Conservation (phyloP, 208 protist species). For the Tritrichomonas musculus region DNA sequence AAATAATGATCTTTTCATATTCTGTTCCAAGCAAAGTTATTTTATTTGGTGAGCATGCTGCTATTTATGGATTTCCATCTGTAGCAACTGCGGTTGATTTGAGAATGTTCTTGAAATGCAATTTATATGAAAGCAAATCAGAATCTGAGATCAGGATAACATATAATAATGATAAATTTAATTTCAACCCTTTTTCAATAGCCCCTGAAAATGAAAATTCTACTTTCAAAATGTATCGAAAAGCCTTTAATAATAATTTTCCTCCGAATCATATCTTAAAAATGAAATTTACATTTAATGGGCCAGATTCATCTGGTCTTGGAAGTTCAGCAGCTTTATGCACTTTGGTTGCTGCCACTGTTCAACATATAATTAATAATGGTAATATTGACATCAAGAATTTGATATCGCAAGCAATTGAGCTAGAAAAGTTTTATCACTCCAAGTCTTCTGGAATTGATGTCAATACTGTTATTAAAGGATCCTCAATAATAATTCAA, state of each 20-base stretch:
- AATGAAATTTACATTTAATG: not conserved
- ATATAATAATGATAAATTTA: not conserved
- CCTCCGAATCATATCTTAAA: constrained; percentile 8
- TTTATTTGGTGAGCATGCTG: constrained; percentile 28
- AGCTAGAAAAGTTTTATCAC: not conserved
- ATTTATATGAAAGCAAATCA: not conserved
- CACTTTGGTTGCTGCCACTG: not conserved
- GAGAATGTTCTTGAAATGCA: not conserved
- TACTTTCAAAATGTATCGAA: not conserved
- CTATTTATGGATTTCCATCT: not conserved
- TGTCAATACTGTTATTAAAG: not conserved
- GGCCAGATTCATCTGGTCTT: not conserved
- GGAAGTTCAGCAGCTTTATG: not conserved
- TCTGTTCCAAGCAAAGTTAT: constrained; percentile 31
- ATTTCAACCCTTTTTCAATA: not conserved
- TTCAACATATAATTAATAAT: not conserved
- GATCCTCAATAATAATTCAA: not conserved
- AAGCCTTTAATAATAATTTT: not conserved
- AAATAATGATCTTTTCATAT: not conserved
- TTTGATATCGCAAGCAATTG: not conserved
- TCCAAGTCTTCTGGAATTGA: not conserved
- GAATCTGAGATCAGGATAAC: not conserved
- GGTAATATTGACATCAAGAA: not conserved
- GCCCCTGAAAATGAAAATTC: no score
- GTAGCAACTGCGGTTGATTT: not conserved